Evolutionary conservation across 345 rosid genomes (phyloP), one percentile per base, ranked within the genome.

Genomic region (Ceriops zippeliana): DNA sequence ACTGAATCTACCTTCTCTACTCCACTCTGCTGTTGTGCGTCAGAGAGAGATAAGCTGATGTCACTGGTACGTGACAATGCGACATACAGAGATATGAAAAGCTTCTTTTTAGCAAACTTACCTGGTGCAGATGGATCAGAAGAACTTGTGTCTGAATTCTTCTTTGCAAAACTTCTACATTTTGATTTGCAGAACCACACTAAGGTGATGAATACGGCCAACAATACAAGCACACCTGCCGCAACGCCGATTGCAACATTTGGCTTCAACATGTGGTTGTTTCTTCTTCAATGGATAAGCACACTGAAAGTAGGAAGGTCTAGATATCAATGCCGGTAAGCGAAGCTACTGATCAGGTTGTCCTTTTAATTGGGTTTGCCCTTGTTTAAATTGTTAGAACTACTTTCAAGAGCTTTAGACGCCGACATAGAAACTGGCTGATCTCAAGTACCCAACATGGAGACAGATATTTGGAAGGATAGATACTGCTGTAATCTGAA

Each of bases 81-180:
- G 15, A 65, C 58, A 30, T 26, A 34, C 42, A 35, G 37, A 17
- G 38, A 38, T 4, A 0, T 1, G 49, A 9, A 35, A 56, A 59
- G 21, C 19, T 37, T 53, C 30, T 61, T 53, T 54, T 59, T 65
- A 56, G 28, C 62, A 46, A 67, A 62, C 64, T 66, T 74, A 85
- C 89, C 79, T 60, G 58, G 73, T 65, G 83, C 83, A 72, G 86
- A 78, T 65, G 88, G 89, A 70, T 84, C 84, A 24, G 92, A 87
- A 26, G 89, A 87, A 54, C 82, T 85, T 3, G 88, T 83, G 31
- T 82, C 89, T 0, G 89, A 87, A 61, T 65, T 84, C 70, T 76
- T 73, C 62, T 72, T 77, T 3, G 78, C 63, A 34, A 52, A 28
- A 28, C 62, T 67, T 42, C 66, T 79, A 51, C 79, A 69, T 65